Evolutionary conservation across 805 yeast genomes (phyloP).

Genomic region (Nakazawaea wyomingensis): DNA sequence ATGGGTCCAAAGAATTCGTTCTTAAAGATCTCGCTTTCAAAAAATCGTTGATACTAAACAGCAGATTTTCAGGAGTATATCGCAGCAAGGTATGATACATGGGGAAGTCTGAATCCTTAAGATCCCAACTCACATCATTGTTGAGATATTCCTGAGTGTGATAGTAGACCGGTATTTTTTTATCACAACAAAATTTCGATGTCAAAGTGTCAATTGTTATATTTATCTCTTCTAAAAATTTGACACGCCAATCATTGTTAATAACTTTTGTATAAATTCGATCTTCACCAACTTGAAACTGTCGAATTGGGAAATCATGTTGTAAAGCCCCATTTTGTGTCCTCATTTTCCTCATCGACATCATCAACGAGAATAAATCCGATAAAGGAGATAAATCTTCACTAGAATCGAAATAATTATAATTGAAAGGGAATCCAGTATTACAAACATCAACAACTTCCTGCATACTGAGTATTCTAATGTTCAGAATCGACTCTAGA

Average conservation of each 20-base stretch:
- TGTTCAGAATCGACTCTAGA: constrained; percentile 13
- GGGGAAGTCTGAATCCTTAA: too few relatives aligned
- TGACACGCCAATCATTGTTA: background rate
- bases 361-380: too few relatives aligned
- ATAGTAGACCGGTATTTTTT: constrained; percentile 17
- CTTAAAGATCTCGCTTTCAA: constrained; percentile 1
- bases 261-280: background rate
- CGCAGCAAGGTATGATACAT: too few relatives aligned
- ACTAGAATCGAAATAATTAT: too few relatives aligned
- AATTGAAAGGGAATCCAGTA: constrained; percentile 14
- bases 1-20: background rate
- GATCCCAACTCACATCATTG: too few relatives aligned
- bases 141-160: background rate
- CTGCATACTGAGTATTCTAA: constrained; percentile 6
- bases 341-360: too few relatives aligned
- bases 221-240: background rate
- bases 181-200: constrained; percentile 20
- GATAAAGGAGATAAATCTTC: too few relatives aligned
- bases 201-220: constrained; percentile 21
- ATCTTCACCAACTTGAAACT: background rate
- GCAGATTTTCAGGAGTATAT: too few relatives aligned
- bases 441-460: constrained; percentile 6
- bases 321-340: constrained; percentile 1
- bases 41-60: too few relatives aligned
- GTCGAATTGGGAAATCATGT: constrained; percentile 9